Evolutionary conservation across 257 asterid genomes (phyloP).

Genomic region (Plantago major): DNA sequence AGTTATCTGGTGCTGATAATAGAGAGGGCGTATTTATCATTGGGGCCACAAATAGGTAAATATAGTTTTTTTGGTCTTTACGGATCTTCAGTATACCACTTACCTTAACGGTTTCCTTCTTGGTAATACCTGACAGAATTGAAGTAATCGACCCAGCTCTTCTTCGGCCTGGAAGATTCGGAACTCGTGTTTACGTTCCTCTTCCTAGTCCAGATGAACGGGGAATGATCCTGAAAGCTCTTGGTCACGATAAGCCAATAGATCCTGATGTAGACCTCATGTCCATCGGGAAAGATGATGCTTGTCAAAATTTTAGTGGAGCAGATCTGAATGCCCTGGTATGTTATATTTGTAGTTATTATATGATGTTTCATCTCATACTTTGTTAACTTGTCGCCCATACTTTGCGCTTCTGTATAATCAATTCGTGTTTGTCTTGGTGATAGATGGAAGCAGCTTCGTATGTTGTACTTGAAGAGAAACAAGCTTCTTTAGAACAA

Average conservation of each 20-base stretch:
- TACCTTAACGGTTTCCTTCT: neutral
- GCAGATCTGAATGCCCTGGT: constrained; percentile 79
- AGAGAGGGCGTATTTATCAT: constrained; percentile 70
- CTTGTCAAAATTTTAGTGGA: constrained; percentile 74
- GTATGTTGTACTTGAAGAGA: constrained; percentile 53
- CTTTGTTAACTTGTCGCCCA: too few relatives aligned
- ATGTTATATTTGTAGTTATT: constrained; percentile 11
- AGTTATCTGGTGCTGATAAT: constrained; percentile 76
- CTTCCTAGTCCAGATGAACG: constrained; percentile 83
- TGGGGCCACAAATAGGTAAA: constrained; percentile 90
- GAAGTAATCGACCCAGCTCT: constrained; percentile 81
- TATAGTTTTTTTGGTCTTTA: too few relatives aligned
- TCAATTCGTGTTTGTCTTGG: neutral
- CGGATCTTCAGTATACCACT: too few relatives aligned
- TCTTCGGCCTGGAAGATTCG: constrained; percentile 83
- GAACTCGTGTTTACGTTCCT: constrained; percentile 71
- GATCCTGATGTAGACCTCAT: constrained; percentile 57
- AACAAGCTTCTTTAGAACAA: constrained; percentile 20
- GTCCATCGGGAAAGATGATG: constrained; percentile 49
- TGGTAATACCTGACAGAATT: constrained; percentile 40
- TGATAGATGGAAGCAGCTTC: constrained; percentile 64
- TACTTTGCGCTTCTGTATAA: neutral
- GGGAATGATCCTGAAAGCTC: constrained; percentile 71
- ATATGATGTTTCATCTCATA: too few relatives aligned
- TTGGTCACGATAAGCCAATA: constrained; percentile 56